Base-by-base conservation (phyloP, 2,329 filamentous ascomycete genomes). In the Neocucurbitaria cava region DNA sequence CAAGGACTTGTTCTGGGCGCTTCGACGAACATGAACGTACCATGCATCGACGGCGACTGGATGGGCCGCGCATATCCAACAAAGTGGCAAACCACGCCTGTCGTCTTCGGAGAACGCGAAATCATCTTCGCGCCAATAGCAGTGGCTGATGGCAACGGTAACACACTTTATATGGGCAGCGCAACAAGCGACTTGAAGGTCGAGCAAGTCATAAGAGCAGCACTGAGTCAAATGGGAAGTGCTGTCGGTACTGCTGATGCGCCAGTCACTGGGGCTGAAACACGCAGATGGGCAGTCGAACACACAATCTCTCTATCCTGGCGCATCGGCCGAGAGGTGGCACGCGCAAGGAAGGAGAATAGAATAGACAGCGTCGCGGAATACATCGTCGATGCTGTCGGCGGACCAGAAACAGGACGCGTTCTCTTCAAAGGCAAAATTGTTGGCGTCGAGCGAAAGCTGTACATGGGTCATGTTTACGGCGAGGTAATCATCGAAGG, bases 31-130 rank as follows among this genome's bases (percentile, higher is more conserved):
- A 75, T 76, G 72, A 70, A 78, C 39, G 62, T 78, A 9, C 78
- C 79, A 1, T 74, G 75, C 23, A 72, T 81, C 10, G 79, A 82
- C 49, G 79, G 76, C 7, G 79, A 82, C 58, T 75, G 79, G 69
- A 82, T 82, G 79, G 79, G 79, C 9, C 66, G 78, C 17, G 79
- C 78, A 6, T 81, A 79, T 58, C 79, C 79, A n/a, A 79, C 76
- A 0, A 77, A 75, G 41, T 77, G 77, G 72, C 76, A 78, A 50
- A 77, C 73, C 4, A 80, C 76, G 2, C 77, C 77, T 0, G 76
- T 78, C 6, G 75, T 80, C 1, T 79, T 78, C 47, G 73, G 72
- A 17, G 70, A 78, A 51, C 68, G 73, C 23, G 64, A 72, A n/a
- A 73, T 75, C 11, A 54, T 76, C n/a, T 75, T 79, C 45, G 70